These are phyloP conservation scores for Asterochloris erici DNA, from an alignment of 139 green algal species.

Conservation along the genomic window DNA sequence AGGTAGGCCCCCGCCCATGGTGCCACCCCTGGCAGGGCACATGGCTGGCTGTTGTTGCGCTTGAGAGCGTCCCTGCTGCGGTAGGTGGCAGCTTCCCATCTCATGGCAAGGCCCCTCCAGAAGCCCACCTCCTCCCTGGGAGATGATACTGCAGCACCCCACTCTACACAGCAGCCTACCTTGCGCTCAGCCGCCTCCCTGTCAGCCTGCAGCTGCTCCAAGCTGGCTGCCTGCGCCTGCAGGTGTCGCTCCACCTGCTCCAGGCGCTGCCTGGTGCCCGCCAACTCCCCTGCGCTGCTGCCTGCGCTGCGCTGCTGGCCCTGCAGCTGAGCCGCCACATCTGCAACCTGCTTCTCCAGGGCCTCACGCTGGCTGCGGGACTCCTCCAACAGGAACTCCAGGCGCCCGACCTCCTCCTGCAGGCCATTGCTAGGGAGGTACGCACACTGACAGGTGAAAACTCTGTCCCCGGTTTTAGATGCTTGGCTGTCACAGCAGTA, in stretches of 20 bases:
- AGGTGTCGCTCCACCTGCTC: slow-evolving; percentile 5
- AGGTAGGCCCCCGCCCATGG: too few relatives aligned
- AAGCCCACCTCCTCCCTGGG: too few relatives aligned
- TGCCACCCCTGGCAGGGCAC: too few relatives aligned
- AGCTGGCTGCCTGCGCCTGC: background rate
- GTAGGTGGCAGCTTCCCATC: too few relatives aligned
- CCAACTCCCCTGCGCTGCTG: background rate
- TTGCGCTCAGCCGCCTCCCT: background rate
- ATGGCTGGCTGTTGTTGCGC: too few relatives aligned
- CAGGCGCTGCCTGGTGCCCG: background rate
- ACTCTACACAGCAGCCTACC: background rate
- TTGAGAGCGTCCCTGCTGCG: too few relatives aligned
- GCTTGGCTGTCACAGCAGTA: too few relatives aligned
- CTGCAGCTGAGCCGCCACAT: background rate
- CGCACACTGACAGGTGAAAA: too few relatives aligned
- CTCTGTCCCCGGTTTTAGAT: too few relatives aligned
- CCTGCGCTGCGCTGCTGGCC: background rate
- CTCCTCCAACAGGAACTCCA: slow-evolving; percentile 3
- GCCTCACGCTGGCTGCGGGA: slow-evolving; percentile 7
- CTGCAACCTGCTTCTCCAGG: slow-evolving; percentile 7
- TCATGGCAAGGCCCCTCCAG: too few relatives aligned
- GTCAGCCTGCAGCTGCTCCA: slow-evolving; percentile 16
- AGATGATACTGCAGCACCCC: too few relatives aligned
- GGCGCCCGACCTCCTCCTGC: background rate
- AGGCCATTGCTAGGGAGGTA: background rate